phyloP scores from a whole-genome alignment of 2,329 filamentous ascomycete genomes.

The Fusarium sublunatum region DNA sequence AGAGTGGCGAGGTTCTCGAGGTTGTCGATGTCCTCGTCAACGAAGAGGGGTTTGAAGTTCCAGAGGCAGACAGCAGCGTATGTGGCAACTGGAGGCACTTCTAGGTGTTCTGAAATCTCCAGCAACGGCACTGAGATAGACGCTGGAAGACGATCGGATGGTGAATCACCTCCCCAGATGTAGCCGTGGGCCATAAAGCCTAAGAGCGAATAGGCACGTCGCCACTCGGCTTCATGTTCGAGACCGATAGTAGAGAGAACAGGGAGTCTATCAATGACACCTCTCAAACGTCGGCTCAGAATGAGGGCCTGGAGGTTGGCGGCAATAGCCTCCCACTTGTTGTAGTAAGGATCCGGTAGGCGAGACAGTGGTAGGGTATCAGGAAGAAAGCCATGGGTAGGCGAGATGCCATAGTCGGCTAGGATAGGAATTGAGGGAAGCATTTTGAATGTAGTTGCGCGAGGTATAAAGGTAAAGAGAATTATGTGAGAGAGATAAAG shows the following conservation, averaged over 20 bases:
- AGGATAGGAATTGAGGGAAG: conserved; percentile 71
- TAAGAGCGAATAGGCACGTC: conserved; percentile 88
- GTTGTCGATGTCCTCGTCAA: conserved; percentile 81
- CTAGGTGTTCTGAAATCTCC: conserved; percentile 78
- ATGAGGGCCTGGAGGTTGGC: conserved; percentile 89
- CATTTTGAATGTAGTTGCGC: conserved; percentile 48
- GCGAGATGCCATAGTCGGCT: conserved; percentile 83
- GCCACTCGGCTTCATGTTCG: conserved; percentile 88
- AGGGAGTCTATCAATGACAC: conserved; percentile 82
- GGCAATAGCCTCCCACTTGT: conserved; percentile 90
- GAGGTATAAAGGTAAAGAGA: conserved; percentile 6
- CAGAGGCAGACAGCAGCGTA: conserved; percentile 93
- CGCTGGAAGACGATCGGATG: conserved; percentile 81
- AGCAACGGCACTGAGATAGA: conserved; percentile 86
- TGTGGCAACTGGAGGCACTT: conserved; percentile 91
- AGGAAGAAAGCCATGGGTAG: conserved; percentile 87
- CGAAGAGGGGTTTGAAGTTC: conserved; percentile 96
- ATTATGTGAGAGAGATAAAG: conserved; percentile 9
- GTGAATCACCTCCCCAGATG: conserved; percentile 92
- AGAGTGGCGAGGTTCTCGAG: conserved; percentile 90
- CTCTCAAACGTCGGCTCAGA: conserved; percentile 83
- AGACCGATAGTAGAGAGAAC: conserved; percentile 85
- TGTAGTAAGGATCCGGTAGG: conserved; percentile 91
- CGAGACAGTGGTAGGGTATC: conserved; percentile 80
- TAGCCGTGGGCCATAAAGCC: conserved; percentile 95